Evolutionary conservation across 768 basidiomycete genomes (phyloP).

Genomic region (Lentinula aciculospora): DNA sequence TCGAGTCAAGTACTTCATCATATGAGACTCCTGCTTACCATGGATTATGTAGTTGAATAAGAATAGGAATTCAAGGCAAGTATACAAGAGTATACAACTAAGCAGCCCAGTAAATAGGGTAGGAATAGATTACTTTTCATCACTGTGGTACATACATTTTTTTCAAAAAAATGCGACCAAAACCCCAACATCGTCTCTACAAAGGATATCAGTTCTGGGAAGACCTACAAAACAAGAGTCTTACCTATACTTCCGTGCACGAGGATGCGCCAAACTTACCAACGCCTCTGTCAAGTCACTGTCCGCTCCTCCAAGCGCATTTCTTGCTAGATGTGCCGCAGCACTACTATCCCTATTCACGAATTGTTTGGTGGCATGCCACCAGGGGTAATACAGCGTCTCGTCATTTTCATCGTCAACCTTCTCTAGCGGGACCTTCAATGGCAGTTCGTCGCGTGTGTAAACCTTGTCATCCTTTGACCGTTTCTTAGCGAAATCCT

Average conservation of each 20-base stretch:
- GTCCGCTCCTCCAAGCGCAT: conserved; percentile 50
- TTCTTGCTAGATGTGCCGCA: conserved; percentile 45
- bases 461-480: not conserved
- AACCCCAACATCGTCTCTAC: conserved; percentile 1
- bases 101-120: too few species aligned
- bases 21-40: too few species aligned
- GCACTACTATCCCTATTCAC: conserved; percentile 37
- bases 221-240: conserved; percentile 6
- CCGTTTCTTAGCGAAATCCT: not conserved
- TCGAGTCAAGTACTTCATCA: too few species aligned
- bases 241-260: conserved; percentile 33
- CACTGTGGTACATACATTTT: not conserved
- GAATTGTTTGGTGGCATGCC: conserved; percentile 33
- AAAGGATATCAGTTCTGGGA: not conserved
- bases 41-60: too few species aligned
- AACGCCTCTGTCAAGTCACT: conserved; percentile 33
- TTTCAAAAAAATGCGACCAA: conserved; percentile 1
- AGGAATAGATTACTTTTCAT: too few species aligned
- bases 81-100: too few species aligned
- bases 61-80: too few species aligned
- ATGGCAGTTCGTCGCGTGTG: conserved; percentile 11
- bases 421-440: conserved; percentile 6
- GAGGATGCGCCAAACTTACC: conserved; percentile 28
- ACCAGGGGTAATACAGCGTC: conserved; percentile 29
- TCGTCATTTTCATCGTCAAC: conserved; percentile 18